These are phyloP conservation scores for Strombidium stylifer DNA, from an alignment of 73 alveolate genomes.

Conservation along the genomic window DNA sequence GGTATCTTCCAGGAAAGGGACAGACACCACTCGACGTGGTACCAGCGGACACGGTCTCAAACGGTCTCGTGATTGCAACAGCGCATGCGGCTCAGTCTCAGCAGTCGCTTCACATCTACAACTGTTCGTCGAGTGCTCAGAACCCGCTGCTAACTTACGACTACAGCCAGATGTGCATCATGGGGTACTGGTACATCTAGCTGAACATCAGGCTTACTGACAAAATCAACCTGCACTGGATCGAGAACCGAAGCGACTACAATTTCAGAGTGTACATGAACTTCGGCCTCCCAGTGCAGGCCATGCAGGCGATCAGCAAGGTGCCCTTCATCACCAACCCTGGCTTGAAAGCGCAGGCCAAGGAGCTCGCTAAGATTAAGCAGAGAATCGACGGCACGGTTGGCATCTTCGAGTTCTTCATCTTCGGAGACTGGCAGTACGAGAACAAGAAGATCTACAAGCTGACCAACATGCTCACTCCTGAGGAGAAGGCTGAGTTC, in stretches of 20 bases:
- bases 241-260: conserved; percentile 19
- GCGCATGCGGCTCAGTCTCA: conserved; percentile 10
- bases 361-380: conserved; percentile 26
- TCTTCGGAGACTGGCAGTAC: conserved; percentile 70
- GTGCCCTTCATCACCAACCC: conserved; percentile 49
- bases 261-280: conserved; percentile 12
- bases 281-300: conserved; percentile 60
- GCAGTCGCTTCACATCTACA: conserved; percentile 21
- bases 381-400: neutral
- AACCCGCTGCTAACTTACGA: conserved; percentile 55
- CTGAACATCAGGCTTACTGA: conserved; percentile 12
- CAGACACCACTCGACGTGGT: conserved; percentile 60
- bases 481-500: conserved; percentile 50
- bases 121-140: conserved; percentile 62
- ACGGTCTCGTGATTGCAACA: conserved; percentile 53
- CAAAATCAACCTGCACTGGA: conserved; percentile 7
- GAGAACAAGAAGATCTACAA: conserved; percentile 47
- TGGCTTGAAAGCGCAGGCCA: conserved; percentile 59
- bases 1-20: neutral
- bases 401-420: conserved; percentile 44
- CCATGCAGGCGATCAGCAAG: conserved; percentile 4
- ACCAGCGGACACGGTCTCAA: conserved; percentile 81
- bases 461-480: conserved; percentile 28
- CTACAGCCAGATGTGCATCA: conserved; percentile 4
- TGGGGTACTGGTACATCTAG: conserved; percentile 53